Base-by-base conservation (phyloP, 2,329 filamentous ascomycete genomes). In the Ophiostoma fasciatum region DNA sequence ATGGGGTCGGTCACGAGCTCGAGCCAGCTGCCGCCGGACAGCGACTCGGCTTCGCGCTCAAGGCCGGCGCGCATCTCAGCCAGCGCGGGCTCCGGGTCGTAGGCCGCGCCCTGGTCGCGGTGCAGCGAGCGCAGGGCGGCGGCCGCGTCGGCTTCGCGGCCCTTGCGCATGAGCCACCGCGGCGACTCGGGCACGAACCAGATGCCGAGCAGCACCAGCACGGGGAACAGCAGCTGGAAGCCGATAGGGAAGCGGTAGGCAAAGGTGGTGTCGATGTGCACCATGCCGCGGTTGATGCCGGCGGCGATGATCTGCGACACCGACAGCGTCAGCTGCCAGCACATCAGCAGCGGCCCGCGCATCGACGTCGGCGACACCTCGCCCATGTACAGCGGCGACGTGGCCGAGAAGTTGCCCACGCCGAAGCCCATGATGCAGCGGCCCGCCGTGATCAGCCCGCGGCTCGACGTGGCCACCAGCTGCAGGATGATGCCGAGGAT, bases 161-260 rank as follows among this genome's bases (percentile, higher is more conserved):
- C 63, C 39, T 64, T 60, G 0, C 56, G 57, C 28, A 68, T 51
- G 10, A 67, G 49, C 64, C 64, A 69, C 7, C 63, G 53, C 1
- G 65, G 64, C 0, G 63, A 67, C 29, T 56, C 51, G 13, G 61
- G 61, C 8, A 64, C 49, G 52, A 55, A 61, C 5, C 51, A 49
- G 7, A 57, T 59, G 3, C 54, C 58, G 5, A 51, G 8, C 2
- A 62, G 49, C 17, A 65, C 46, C 10, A 62, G 23, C 4, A 13
- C 17, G 10, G 50, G 5, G 29, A 70, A 60, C 33, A 69, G 42
- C 37, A 51, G 37, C 42, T 67, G 63, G 4, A 67, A 50, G 4
- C 58, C 38, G 14, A 53, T 57, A 7, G 59, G 58, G 15, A 61
- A 48, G 31, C 57, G 51, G 57, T 57, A 61, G 13, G 54, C 51